Evolutionary conservation across 2,329 filamentous ascomycete genomes (phyloP), one percentile per base, ranked within the genome.

Genomic region (Chaetomium globosum): DNA sequence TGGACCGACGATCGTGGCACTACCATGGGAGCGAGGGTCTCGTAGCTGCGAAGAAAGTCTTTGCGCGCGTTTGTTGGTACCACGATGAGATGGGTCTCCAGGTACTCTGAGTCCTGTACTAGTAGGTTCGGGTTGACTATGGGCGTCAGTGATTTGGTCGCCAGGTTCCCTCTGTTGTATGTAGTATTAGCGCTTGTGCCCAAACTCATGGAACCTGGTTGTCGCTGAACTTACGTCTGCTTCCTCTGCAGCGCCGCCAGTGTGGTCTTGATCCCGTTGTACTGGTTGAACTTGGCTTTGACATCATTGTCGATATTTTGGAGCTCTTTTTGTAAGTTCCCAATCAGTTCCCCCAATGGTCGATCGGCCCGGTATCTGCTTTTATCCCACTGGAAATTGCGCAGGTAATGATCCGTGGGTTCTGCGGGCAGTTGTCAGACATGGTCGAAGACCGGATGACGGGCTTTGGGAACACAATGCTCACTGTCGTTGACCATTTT

Each of bases 311-410:
- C 95, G 75, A 96, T 92, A 63, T 91, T 95, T 67, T 88, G 84
- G 62, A 96, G 86, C 81, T 98, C 95, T 91, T 96, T 97, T 75
- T 96, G 92, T 65, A 99, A 81, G 49, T 88, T 89, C 76, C 93
- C 90, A 72, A 97, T 89, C 66, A 98, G 83, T 75, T 98, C 94
- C 63, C 87, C 85, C 67, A 99, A 85, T 59, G 94, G 87, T 77
- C 94, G 96, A 78, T 99, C 95, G 68, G 91, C 89, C 73, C 95
- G 89, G 79, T 98, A 99, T 77, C 97, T 95, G 79, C 96, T 92
- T 79, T 95, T 97, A 81, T 98, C 98, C 95, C 95, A 99, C 70
- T 87, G 85, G 79, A 98, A 99, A 63, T 85, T 89, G 74, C 89
- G 87, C 54, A 99, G 82, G 76, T 98, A 99, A 76, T 94, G 90